Evolutionary conservation across 1,284 basidiomycete genomes (phyloP).

Genomic region (Vanrija humicola): DNA sequence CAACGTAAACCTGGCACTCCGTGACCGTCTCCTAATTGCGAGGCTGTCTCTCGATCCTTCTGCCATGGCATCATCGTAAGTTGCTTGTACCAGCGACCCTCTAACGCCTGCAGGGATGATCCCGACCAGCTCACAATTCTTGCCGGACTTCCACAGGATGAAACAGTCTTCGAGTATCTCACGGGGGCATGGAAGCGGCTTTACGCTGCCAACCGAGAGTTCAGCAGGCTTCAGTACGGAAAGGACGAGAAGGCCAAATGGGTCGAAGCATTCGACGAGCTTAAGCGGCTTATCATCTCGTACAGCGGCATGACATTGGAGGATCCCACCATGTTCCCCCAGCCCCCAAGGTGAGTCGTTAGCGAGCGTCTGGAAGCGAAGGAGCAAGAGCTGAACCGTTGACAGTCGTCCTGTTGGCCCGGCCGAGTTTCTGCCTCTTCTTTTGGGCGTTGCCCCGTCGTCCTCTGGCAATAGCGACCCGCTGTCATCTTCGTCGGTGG

Average conservation of each 20-base stretch:
- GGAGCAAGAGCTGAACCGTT: neutral
- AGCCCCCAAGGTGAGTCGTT: constrained; percentile 63
- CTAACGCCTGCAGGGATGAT: constrained; percentile 60
- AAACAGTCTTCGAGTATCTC: constrained; percentile 88
- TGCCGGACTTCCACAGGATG: constrained; percentile 68
- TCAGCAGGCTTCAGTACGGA: constrained; percentile 63
- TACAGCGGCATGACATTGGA: constrained; percentile 87
- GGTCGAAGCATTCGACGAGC: constrained; percentile 61
- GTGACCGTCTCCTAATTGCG: constrained; percentile 69
- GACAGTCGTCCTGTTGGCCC: constrained; percentile 65
- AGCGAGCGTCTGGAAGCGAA: neutral
- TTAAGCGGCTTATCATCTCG: constrained; percentile 76
- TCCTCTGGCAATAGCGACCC: constrained; percentile 53
- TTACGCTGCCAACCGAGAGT: constrained; percentile 57
- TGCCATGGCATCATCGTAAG: constrained; percentile 54
- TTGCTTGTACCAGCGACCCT: neutral
- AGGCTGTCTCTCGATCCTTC: constrained; percentile 77
- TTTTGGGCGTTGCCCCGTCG: constrained; percentile 62
- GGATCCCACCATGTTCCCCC: constrained; percentile 88
- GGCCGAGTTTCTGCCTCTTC: constrained; percentile 67
- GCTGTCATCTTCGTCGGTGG: constrained; percentile 47
- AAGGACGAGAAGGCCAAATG: constrained; percentile 63
- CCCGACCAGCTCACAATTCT: constrained; percentile 70
- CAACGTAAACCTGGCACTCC: constrained; percentile 29
- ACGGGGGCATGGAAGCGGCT: constrained; percentile 85